phyloP scores from a whole-genome alignment of 495 filamentous ascomycete species.

The Pseudomonodictys pantanalensis region DNA sequence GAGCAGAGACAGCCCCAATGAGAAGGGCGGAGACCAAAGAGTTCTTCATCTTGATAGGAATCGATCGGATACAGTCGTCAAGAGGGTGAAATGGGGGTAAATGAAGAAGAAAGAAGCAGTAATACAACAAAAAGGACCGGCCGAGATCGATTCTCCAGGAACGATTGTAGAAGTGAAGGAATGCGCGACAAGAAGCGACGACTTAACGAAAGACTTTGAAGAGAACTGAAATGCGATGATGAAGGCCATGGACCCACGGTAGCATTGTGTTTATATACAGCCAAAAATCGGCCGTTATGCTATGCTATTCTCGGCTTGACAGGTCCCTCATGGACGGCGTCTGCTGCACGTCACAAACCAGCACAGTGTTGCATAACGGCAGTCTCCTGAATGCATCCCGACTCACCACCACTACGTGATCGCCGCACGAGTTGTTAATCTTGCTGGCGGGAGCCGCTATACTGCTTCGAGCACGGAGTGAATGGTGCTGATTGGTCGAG shows the following conservation, averaged over 20 bases:
- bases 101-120: conserved; percentile 15
- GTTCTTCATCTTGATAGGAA: conserved; percentile 26
- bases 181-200: conserved; percentile 6
- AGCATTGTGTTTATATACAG: conserved; percentile 30
- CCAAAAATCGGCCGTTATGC: neutral
- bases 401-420: conserved; percentile 1
- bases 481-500: conserved; percentile 22
- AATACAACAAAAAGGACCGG: conserved; percentile 27
- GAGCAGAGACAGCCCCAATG: conserved; percentile 17
- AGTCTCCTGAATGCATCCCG: conserved; percentile 15
- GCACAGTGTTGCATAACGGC: conserved; percentile 19
- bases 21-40: conserved; percentile 29
- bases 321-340: neutral
- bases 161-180: conserved; percentile 30
- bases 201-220: conserved; percentile 28
- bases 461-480: conserved; percentile 5
- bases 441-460: neutral
- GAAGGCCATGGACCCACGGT: neutral
- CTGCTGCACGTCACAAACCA: neutral
- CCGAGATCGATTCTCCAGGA: conserved; percentile 36
- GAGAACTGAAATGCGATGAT: conserved; percentile 1
- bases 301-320: conserved; percentile 9
- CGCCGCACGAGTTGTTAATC: conserved; percentile 4
- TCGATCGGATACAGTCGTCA: conserved; percentile 7
- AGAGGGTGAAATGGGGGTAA: conserved; percentile 1